Conservation (phyloP, 2,329 filamentous ascomycete genomes). For the Bipolaris gigantea region DNA sequence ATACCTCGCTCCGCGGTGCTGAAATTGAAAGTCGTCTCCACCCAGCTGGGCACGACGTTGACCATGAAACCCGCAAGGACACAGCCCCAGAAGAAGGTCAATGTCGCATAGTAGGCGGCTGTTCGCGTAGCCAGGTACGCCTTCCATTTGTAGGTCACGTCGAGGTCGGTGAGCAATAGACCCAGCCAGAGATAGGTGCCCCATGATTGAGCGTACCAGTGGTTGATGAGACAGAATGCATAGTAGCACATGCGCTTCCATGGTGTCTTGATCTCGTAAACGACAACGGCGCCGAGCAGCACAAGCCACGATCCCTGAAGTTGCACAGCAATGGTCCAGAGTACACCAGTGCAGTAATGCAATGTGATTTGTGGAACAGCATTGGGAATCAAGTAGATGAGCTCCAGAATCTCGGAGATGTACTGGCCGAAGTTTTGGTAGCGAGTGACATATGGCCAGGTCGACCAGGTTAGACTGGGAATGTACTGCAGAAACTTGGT, state of each 20-base stretch:
- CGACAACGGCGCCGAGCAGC: constrained; percentile 48
- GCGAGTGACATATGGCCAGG: constrained; percentile 51
- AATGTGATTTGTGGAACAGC: constrained; percentile 52
- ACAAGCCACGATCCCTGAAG: constrained; percentile 53
- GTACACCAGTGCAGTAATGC: constrained; percentile 54
- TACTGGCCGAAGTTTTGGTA: constrained; percentile 49
- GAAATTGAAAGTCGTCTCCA: constrained; percentile 40
- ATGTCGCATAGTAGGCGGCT: constrained; percentile 43
- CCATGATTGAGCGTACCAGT: constrained; percentile 54
- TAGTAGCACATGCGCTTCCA: constrained; percentile 54
- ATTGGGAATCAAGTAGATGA: constrained; percentile 53
- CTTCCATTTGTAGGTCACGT: constrained; percentile 52
- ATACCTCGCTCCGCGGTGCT: constrained; percentile 47
- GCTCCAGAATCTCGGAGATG: constrained; percentile 50
- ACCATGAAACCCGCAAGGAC: constrained; percentile 40
- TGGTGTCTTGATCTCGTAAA: constrained; percentile 50
- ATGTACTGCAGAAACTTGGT: constrained; percentile 50
- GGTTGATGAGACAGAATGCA: constrained; percentile 46
- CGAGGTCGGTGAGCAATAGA: constrained; percentile 50
- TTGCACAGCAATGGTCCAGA: constrained; percentile 56
- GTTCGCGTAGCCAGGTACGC: constrained; percentile 43
- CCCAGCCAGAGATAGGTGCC: constrained; percentile 52
- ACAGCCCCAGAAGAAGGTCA: constrained; percentile 36
- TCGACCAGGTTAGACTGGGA: constrained; percentile 52
- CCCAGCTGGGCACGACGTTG: constrained; percentile 45